Evolutionary conservation across 441 rosid genomes (phyloP).

Genomic region (Syzygium syzygioides): DNA sequence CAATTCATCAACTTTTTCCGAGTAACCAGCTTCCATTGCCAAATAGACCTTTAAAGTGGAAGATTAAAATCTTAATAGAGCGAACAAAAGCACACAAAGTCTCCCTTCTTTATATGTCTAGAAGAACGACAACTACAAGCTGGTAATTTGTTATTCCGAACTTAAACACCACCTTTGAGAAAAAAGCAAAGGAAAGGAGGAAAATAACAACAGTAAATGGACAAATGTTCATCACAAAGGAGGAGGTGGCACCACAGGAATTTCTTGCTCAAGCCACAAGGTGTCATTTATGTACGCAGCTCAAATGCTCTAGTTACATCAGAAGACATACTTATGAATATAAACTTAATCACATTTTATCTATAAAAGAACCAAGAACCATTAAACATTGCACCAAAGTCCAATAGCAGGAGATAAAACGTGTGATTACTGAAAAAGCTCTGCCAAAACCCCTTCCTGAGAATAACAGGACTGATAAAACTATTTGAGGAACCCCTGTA

Average conservation of each 20-base stretch:
- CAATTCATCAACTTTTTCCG: constrained; percentile 86
- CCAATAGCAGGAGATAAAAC: background rate
- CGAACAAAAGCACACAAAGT: background rate
- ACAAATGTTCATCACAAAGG: too few species aligned
- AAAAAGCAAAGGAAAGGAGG: too few species aligned
- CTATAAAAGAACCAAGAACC: too few species aligned
- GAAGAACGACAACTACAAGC: background rate
- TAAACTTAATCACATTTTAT: too few species aligned
- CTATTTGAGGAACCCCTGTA: background rate
- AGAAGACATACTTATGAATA: too few species aligned
- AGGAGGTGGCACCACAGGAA: too few species aligned
- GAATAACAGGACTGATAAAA: background rate
- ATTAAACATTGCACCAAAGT: background rate
- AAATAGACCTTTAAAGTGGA: constrained; percentile 54
- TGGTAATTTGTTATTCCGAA: background rate
- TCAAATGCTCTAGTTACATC: too few species aligned
- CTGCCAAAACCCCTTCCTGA: background rate
- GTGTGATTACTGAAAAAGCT: background rate
- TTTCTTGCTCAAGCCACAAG: too few species aligned
- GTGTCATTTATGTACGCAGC: too few species aligned
- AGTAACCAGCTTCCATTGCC: constrained; percentile 98
- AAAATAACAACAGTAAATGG: too few species aligned
- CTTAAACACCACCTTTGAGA: background rate
- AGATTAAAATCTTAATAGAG: constrained; percentile 2
- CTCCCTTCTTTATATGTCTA: background rate